phyloP scores from a whole-genome alignment of 1,284 basidiomycete species.

The Pholiota adiposa region DNA sequence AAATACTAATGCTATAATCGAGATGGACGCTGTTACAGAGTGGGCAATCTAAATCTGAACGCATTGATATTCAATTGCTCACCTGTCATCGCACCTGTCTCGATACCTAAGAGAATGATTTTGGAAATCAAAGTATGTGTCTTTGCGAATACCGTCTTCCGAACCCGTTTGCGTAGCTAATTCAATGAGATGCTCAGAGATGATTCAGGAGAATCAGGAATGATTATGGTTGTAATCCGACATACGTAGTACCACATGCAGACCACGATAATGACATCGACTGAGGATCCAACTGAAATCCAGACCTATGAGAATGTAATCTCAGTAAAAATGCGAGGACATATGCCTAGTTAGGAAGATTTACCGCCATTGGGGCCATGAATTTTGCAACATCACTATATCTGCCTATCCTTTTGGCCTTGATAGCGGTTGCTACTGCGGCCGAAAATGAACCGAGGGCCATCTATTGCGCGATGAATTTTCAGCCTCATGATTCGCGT shows the following conservation, averaged over 20 bases:
- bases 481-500: too few species aligned
- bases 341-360: not conserved
- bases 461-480: not conserved
- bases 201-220: not conserved
- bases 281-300: slow-evolving; percentile 4
- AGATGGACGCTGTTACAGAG: not conserved
- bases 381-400: not conserved
- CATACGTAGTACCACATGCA: slow-evolving; percentile 18
- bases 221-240: too few species aligned
- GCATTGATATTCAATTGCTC: not conserved
- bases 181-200: not conserved
- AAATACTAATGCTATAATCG: slow-evolving; percentile 3
- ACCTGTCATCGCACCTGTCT: slow-evolving; percentile 16
- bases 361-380: not conserved
- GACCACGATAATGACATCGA: slow-evolving; percentile 12
- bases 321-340: not conserved
- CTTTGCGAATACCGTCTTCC: not conserved
- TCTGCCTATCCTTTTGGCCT: not conserved
- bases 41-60: not conserved
- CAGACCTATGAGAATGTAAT: not conserved
- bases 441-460: slow-evolving; percentile 4
- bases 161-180: not conserved
- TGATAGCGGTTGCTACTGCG: not conserved
- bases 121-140: slow-evolving; percentile 10
- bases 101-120: slow-evolving; percentile 9